phyloP scores from a whole-genome alignment of 2,329 filamentous ascomycete species.

The Aspergillus sp. region DNA sequence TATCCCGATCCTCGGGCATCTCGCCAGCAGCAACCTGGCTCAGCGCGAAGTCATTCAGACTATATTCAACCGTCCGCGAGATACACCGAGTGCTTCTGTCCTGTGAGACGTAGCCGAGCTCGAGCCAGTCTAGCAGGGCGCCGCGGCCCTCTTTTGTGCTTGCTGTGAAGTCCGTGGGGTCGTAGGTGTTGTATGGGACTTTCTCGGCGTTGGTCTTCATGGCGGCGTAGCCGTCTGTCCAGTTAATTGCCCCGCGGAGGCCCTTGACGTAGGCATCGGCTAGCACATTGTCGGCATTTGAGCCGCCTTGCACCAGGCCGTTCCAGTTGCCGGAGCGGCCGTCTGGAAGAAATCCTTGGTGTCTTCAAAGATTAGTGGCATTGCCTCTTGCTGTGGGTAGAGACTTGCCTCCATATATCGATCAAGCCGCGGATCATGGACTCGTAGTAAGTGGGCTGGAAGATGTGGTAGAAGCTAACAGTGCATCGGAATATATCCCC shows the following conservation, averaged over 20 bases:
- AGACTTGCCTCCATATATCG: conserved; percentile 66
- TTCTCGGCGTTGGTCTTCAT: conserved; percentile 71
- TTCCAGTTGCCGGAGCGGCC: conserved; percentile 71
- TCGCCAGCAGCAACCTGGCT: conserved; percentile 60
- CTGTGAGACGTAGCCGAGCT: conserved; percentile 67
- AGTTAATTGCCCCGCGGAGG: conserved; percentile 65
- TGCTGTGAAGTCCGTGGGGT: conserved; percentile 56
- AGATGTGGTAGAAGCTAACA: conserved; percentile 67
- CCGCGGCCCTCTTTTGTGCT: conserved; percentile 72
- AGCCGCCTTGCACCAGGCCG: conserved; percentile 66
- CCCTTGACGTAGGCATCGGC: conserved; percentile 75
- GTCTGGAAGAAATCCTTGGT: conserved; percentile 66
- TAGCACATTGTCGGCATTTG: conserved; percentile 72
- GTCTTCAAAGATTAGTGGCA: conserved; percentile 18
- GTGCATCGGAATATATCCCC: conserved; percentile 70
- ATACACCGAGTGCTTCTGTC: conserved; percentile 63
- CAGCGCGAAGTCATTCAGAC: conserved; percentile 66
- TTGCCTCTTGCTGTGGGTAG: not conserved
- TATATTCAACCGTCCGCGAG: conserved; percentile 69
- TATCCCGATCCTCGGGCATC: conserved; percentile 51
- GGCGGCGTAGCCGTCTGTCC: conserved; percentile 65
- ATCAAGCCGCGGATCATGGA: conserved; percentile 70
- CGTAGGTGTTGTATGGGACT: conserved; percentile 64
- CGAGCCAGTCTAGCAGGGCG: conserved; percentile 70
- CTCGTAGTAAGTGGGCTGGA: conserved; percentile 66